Conservation (phyloP, 305 asterid species). For the Coffea humblotiana region DNA sequence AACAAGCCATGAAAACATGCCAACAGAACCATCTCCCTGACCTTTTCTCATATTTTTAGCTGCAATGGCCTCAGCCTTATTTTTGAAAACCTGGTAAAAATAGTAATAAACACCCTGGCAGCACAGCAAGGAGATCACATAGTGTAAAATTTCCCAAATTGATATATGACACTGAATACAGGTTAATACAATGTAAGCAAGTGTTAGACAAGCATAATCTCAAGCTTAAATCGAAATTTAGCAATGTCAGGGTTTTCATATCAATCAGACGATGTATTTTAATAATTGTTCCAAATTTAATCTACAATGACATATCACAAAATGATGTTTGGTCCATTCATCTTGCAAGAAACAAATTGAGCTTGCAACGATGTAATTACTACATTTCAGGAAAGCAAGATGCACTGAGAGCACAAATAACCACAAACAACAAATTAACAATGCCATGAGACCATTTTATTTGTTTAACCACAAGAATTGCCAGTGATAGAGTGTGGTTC, state of each 20-base stretch:
- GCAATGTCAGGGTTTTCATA: neutral
- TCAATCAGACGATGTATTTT: neutral
- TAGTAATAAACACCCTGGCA: slow-evolving; percentile 84
- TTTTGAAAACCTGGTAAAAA: slow-evolving; percentile 86
- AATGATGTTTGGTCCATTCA: neutral
- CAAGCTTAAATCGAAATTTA: neutral
- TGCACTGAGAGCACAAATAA: too few relatives aligned
- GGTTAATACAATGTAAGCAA: neutral
- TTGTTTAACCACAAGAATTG: too few relatives aligned
- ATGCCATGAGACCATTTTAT: too few relatives aligned
- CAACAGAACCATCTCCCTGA: slow-evolving; percentile 85
- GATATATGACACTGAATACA: neutral
- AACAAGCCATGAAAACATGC: slow-evolving; percentile 85
- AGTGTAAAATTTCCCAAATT: neutral
- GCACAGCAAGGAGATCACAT: slow-evolving; percentile 31
- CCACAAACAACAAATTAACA: too few relatives aligned
- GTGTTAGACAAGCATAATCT: neutral
- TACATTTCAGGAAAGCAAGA: too few relatives aligned
- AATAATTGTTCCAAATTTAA: neutral
- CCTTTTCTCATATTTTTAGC: slow-evolving; percentile 53
- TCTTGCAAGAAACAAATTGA: neutral
- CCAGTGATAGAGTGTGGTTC: too few relatives aligned
- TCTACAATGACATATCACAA: neutral
- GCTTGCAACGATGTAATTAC: neutral
- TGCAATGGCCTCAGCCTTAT: slow-evolving; percentile 86